Conservation (phyloP, 2,329 filamentous ascomycete genomes). For the Colletotrichum echinochloae region DNA sequence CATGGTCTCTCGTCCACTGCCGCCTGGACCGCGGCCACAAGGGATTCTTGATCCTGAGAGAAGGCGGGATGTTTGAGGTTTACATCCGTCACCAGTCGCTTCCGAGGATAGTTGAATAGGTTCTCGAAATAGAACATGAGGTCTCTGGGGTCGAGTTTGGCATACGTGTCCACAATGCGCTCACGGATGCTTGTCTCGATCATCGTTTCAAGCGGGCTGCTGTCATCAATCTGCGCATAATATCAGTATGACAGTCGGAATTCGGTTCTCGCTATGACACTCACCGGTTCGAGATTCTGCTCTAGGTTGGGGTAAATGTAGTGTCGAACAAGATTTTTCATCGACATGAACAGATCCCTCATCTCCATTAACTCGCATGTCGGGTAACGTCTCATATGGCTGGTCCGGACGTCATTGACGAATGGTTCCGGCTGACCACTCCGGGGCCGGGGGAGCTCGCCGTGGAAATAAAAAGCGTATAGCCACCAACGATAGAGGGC, state of each 20-base stretch:
- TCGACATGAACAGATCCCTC: constrained; percentile 58
- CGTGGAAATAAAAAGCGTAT: constrained; percentile 65
- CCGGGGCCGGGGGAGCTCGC: constrained; percentile 53
- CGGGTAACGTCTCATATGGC: constrained; percentile 58
- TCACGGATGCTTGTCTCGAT: constrained; percentile 41
- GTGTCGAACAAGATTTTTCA: constrained; percentile 58
- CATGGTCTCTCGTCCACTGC: constrained; percentile 54
- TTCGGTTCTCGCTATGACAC: constrained; percentile 30
- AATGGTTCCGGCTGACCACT: constrained; percentile 53
- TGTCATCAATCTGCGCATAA: constrained; percentile 15
- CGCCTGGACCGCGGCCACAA: constrained; percentile 54
- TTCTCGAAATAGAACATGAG: constrained; percentile 63
- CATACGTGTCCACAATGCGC: constrained; percentile 57
- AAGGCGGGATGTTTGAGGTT: constrained; percentile 56
- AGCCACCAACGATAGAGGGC: constrained; percentile 68
- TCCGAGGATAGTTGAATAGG: constrained; percentile 59
- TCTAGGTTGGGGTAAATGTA: constrained; percentile 61
- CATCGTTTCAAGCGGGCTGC: constrained; percentile 33
- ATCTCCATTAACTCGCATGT: constrained; percentile 59
- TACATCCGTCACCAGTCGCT: constrained; percentile 58
- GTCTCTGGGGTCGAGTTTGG: constrained; percentile 63
- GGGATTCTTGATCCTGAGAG: constrained; percentile 59
- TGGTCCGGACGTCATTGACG: constrained; percentile 56
- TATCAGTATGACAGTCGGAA: neutral
- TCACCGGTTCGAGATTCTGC: constrained; percentile 51